Conservation (phyloP, 441 rosid species). For the Euphorbia celastroides region DNA sequence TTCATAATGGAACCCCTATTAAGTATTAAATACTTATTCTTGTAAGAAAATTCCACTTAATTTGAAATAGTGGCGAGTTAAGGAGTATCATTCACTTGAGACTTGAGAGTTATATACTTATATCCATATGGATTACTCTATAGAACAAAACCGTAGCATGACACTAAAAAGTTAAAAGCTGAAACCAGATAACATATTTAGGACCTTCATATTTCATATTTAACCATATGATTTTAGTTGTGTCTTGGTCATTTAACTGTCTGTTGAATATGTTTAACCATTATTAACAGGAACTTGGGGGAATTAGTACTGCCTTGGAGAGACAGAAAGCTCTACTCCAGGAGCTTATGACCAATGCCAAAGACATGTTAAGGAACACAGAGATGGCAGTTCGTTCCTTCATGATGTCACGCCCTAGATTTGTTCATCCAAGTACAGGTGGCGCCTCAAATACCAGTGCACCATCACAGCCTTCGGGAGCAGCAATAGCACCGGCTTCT, state of each 20-base stretch:
- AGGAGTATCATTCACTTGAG: background rate
- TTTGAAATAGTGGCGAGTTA: background rate
- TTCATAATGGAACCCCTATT: too few species aligned
- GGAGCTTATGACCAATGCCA: constrained; percentile 70
- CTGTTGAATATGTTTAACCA: background rate
- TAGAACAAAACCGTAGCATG: background rate
- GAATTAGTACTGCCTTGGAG: constrained; percentile 73
- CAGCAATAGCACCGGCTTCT: constrained; percentile 40
- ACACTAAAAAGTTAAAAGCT: constrained; percentile 1
- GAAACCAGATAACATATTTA: background rate
- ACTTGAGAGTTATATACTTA: background rate
- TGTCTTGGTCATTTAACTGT: constrained; percentile 1
- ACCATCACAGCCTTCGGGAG: constrained; percentile 63
- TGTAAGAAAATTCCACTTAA: background rate
- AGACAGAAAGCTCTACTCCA: constrained; percentile 75
- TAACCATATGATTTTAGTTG: background rate
- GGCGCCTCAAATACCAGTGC: constrained; percentile 47
- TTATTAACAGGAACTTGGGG: constrained; percentile 80
- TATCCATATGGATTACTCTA: background rate
- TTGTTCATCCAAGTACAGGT: constrained; percentile 48
- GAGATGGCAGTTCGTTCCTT: constrained; percentile 87
- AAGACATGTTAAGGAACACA: constrained; percentile 78
- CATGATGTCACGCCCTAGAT: constrained; percentile 78
- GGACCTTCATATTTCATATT: background rate
- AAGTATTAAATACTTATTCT: too few species aligned